phyloP scores from a whole-genome alignment of 2,329 filamentous ascomycete genomes.

The Fusarium sp. region DNA sequence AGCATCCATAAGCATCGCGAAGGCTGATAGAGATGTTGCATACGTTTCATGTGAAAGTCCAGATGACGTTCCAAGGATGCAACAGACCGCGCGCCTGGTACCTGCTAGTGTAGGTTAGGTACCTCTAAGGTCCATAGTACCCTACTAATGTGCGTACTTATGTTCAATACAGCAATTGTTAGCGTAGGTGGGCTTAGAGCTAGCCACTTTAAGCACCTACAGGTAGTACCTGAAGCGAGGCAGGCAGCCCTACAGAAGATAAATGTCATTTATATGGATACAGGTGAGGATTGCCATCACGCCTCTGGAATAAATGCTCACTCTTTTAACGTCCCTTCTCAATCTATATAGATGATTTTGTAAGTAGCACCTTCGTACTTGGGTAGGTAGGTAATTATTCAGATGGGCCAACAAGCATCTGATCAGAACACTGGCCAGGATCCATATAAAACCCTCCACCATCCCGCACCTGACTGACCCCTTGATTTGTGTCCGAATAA shows the following conservation, averaged over 20 bases:
- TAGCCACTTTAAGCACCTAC: constrained; percentile 3
- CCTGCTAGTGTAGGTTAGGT: background rate
- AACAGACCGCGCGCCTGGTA: background rate
- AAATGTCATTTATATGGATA: too few species aligned
- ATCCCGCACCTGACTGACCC: too few species aligned
- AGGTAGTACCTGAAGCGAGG: background rate
- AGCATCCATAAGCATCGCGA: background rate
- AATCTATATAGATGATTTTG: too few species aligned
- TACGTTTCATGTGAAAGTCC: constrained; percentile 39
- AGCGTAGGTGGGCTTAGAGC: background rate
- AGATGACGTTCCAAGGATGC: constrained; percentile 32
- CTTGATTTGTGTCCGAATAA: background rate
- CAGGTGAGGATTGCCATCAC: too few species aligned
- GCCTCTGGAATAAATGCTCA: background rate
- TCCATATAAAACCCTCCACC: too few species aligned
- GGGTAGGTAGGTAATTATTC: too few species aligned
- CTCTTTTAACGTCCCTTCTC: background rate
- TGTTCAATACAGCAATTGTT: too few species aligned
- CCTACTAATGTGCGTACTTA: background rate
- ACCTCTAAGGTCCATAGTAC: too few species aligned
- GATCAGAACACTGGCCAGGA: too few species aligned
- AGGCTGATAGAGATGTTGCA: background rate
- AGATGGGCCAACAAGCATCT: too few species aligned
- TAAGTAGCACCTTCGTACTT: too few species aligned
- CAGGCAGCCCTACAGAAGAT: background rate